Base-by-base conservation (phyloP, 2,329 filamentous ascomycete genomes). In the Penicillium sp. region DNA sequence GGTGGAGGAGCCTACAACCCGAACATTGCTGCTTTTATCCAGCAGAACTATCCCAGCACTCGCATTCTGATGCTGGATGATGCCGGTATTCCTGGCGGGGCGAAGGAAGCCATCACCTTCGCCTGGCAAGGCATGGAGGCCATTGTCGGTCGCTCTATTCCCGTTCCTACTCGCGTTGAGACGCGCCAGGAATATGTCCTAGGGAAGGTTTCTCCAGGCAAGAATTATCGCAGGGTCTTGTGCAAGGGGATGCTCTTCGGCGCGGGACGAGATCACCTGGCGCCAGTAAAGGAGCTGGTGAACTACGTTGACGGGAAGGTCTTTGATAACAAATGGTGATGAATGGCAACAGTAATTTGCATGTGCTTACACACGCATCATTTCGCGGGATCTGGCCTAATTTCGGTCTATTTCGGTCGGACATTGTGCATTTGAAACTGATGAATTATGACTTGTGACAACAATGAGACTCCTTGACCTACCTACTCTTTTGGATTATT, bases 111-210 rank as follows among this genome's bases (percentile, higher is more conserved):
- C 4, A 68, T 79, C 36, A 77, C 73, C 1, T 80, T 81, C 54
- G 78, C 79, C 3, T 79, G 76, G 72, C 76, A 80, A 58, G 78
- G 72, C 2, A 76, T 82, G 71, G 77, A 81, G 54, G 75, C 77
- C 2, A 56, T 81, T 11, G 70, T 79, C 0, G 77, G 75, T 6
- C 67, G 78, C 11, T 72, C 69, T 18, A 76, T 80, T 32, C 74
- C 72, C 1, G 74, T 81, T 7, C 77, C 77, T 2, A 64, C 62
- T n/a, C 62, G 72, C 6, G 76, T 78, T 2, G 76, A 80, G 61
- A 77, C 75, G 15, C 63, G 71, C 19, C 58, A 63, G 40, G 64
- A 69, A 32, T 76, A 74, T 50, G 69, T 80, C 1, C 65, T 80
- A 4, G 78, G 78, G 3, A 79, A 79, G 50, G 65, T 80, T 8